Conservation (phyloP, 108 stramenopile genomes). For the Schizochytrium sp. region DNA sequence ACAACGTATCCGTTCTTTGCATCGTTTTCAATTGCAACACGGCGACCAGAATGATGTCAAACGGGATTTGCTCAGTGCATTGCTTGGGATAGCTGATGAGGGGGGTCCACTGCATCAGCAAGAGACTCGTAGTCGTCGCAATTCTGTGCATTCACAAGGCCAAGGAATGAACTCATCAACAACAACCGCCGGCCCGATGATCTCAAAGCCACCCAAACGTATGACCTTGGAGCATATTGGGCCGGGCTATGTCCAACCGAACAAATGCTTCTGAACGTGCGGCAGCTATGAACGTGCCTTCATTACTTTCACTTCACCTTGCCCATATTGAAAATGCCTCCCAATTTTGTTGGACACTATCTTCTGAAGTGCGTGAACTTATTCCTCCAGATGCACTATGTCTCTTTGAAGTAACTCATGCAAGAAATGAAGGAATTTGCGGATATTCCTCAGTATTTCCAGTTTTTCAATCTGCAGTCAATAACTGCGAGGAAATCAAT, state of each 20-base stretch:
- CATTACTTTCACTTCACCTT: neutral
- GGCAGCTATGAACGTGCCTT: neutral
- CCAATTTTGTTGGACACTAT: neutral
- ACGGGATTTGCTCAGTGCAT: neutral
- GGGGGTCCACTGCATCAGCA: neutral
- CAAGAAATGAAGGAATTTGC: neutral
- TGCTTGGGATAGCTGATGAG: neutral
- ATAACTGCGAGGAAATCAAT: neutral
- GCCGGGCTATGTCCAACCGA: neutral
- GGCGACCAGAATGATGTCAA: neutral
- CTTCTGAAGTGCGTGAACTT: neutral
- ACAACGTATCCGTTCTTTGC: neutral
- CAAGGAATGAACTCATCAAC: neutral
- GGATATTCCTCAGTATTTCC: constrained; percentile 7
- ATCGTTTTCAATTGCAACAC: neutral
- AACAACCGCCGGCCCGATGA: neutral
- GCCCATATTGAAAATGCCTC: neutral
- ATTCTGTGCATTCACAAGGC: neutral
- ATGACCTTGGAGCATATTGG: neutral
- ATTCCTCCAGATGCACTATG: neutral
- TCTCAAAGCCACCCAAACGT: neutral
- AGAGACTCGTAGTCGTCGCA: neutral
- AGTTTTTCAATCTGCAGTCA: neutral
- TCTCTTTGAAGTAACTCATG: neutral
- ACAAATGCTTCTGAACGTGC: neutral